These are phyloP conservation scores for Xylaria intraflava DNA, from an alignment of 495 filamentous ascomycete species.

Conservation along the genomic window DNA sequence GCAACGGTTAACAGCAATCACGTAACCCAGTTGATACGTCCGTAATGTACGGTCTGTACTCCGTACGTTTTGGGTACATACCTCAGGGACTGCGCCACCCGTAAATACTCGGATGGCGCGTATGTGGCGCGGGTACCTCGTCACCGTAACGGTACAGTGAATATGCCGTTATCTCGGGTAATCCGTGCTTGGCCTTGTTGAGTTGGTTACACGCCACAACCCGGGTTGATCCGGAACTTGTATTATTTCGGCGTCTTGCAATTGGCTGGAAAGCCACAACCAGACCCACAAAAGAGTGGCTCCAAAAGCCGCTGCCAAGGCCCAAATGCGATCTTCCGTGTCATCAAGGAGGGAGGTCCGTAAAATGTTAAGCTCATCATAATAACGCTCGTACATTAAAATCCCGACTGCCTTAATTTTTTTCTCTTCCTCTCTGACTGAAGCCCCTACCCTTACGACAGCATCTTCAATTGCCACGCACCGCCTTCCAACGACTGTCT, in stretches of 20 bases:
- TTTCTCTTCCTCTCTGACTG: conserved; percentile 21
- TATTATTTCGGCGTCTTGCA: conserved; percentile 20
- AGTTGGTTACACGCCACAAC: conserved; percentile 4
- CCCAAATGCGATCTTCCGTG: conserved; percentile 26
- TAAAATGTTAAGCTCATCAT: conserved; percentile 28
- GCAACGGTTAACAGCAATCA: too few species aligned
- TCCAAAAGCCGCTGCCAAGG: too few species aligned
- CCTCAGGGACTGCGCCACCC: too few species aligned
- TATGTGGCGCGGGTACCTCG: too few species aligned
- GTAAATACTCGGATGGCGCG: too few species aligned
- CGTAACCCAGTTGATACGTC: too few species aligned
- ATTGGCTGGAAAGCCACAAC: conserved; percentile 31
- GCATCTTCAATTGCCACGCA: conserved; percentile 40
- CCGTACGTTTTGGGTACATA: too few species aligned
- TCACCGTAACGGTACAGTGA: too few species aligned
- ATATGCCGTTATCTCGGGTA: too few species aligned
- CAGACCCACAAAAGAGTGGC: conserved; percentile 4
- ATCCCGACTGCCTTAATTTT: conserved; percentile 34
- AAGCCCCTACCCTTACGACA: conserved; percentile 10
- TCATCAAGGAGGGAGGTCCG: conserved; percentile 18
- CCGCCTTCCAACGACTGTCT: conserved; percentile 28
- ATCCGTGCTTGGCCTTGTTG: too few species aligned
- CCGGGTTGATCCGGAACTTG: conserved; percentile 26
- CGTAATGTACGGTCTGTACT: too few species aligned
- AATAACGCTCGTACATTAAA: conserved; percentile 24